phyloP scores from a whole-genome alignment of 2,329 filamentous ascomycete genomes.

The Alternaria sp. region DNA sequence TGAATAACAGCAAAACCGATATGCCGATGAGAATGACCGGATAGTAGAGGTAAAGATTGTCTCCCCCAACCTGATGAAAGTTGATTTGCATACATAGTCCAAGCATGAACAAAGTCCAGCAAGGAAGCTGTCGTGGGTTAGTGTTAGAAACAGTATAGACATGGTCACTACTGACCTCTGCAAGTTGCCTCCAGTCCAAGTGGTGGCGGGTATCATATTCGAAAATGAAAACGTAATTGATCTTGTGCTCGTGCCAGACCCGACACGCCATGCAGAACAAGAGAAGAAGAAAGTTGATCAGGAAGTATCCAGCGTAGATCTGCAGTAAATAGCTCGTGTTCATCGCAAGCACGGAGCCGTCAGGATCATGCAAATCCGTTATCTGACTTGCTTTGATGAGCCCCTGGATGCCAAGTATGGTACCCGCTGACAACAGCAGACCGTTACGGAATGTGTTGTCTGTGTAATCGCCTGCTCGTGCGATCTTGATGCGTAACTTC shows the following conservation, averaged over 20 bases:
- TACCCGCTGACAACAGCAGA: constrained; percentile 53
- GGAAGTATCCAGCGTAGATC: constrained; percentile 92
- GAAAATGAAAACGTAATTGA: constrained; percentile 97
- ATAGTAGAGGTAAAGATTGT: constrained; percentile 82
- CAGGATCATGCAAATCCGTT: constrained; percentile 29
- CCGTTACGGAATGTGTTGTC: constrained; percentile 68
- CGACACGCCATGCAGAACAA: constrained; percentile 88
- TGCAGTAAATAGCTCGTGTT: constrained; percentile 68
- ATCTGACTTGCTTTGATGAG: constrained; percentile 51
- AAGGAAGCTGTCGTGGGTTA: constrained; percentile 69
- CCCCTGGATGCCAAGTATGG: constrained; percentile 56
- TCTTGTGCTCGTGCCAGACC: constrained; percentile 82
- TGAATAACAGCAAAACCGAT: constrained; percentile 73
- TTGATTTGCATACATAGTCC: constrained; percentile 90
- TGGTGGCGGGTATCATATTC: constrained; percentile 90
- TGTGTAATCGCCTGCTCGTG: constrained; percentile 67
- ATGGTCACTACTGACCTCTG: constrained; percentile 63
- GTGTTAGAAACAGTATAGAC: background rate
- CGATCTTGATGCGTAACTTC: constrained; percentile 79
- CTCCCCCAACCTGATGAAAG: constrained; percentile 74
- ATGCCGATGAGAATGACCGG: constrained; percentile 81
- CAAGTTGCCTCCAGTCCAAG: constrained; percentile 88
- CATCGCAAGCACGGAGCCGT: constrained; percentile 24
- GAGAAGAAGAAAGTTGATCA: constrained; percentile 80
- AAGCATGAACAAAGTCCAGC: constrained; percentile 78